Evolutionary conservation across 352 stramenopile genomes (phyloP).

Genomic region (Elongisporangium undulatum): DNA sequence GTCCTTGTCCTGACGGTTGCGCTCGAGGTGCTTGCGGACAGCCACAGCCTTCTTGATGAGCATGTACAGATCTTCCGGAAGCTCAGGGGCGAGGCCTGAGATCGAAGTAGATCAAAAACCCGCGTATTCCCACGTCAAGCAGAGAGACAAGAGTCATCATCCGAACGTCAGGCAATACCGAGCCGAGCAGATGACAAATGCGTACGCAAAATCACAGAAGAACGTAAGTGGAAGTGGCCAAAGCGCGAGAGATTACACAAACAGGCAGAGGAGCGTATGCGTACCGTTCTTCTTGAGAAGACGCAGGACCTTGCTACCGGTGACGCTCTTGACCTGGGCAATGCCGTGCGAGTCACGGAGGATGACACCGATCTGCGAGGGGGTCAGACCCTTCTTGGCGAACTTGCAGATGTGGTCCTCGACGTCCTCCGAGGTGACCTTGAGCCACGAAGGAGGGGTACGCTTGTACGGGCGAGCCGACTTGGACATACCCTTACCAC

Average conservation of each 20-base stretch:
- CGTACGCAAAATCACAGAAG: conserved; percentile 17
- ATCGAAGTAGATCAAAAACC: conserved; percentile 23
- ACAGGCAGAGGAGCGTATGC: conserved; percentile 8
- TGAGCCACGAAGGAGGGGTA: conserved; percentile 98
- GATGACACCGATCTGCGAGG: conserved; percentile 99
- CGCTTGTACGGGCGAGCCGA: conserved; percentile 99
- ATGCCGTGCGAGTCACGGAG: conserved; percentile 99
- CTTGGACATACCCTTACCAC: conserved; percentile 99
- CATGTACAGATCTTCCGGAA: conserved; percentile 99
- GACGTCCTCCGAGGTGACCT: conserved; percentile 95
- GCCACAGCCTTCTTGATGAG: conserved; percentile 99
- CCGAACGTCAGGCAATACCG: conserved; percentile 84
- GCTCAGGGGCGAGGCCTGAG: conserved; percentile 95
- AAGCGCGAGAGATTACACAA: conserved; percentile 2
- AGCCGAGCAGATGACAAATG: conserved; percentile 22
- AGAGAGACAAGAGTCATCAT: conserved; percentile 59
- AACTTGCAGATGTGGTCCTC: conserved; percentile 99
- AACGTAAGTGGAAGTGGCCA: conserved; percentile 9
- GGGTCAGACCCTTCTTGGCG: conserved; percentile 98
- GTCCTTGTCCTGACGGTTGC: conserved; percentile 99
- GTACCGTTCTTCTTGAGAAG: conserved; percentile 99
- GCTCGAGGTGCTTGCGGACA: conserved; percentile 99
- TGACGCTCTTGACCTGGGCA: conserved; percentile 98
- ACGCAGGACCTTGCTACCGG: conserved; percentile 98
- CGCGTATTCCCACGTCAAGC: conserved; percentile 84